Evolutionary conservation across 139 green algal genomes (phyloP), one percentile per base, ranked within the genome.

Genomic region (Chlorella sp.): DNA sequence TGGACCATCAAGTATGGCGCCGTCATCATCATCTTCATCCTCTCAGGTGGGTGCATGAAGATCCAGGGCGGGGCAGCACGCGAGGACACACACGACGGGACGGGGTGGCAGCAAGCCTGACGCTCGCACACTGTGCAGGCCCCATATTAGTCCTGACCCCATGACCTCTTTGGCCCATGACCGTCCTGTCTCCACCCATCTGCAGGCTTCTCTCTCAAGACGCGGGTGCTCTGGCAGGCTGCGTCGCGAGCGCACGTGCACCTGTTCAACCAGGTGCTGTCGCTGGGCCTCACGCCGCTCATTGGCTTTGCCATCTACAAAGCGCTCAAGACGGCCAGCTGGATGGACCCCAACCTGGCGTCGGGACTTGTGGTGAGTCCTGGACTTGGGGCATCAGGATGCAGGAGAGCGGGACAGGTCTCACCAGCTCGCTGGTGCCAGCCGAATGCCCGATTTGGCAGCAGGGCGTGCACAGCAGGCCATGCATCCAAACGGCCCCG

Each of bases 21-120:
- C 5, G 77, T 83, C 49, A 77, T 86, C n/a, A 31, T 83, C 35
- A 86, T 86, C 49, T 86, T 86, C 69, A 60, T 86, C 30, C 76
- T 86, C 14, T 72, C 62, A 1, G 81, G 81, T 10, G 31, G 66
- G 24, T 71, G 64, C 0, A 35, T 86, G 1, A 86, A 86, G 59
- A 86, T 76, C 0, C 70, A 68, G 30, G 76, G n/a, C n/a, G n/a
- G n/a, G n/a, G n/a, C n/a, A n/a, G n/a, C n/a, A n/a, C n/a, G n/a
- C n/a, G n/a, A n/a, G n/a, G n/a, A n/a, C n/a, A n/a, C n/a, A n/a
- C n/a, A n/a, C n/a, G n/a, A n/a, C n/a, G n/a, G n/a, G n/a, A n/a
- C n/a, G n/a, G n/a, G n/a, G n/a, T n/a, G n/a, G n/a, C n/a, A n/a
- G n/a, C n/a, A n/a, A n/a, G n/a, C n/a, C n/a, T n/a, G n/a, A n/a